Evolutionary conservation across 2,329 filamentous ascomycete genomes (phyloP), one percentile per base, ranked within the genome.

Genomic region (Cadophora sp.): DNA sequence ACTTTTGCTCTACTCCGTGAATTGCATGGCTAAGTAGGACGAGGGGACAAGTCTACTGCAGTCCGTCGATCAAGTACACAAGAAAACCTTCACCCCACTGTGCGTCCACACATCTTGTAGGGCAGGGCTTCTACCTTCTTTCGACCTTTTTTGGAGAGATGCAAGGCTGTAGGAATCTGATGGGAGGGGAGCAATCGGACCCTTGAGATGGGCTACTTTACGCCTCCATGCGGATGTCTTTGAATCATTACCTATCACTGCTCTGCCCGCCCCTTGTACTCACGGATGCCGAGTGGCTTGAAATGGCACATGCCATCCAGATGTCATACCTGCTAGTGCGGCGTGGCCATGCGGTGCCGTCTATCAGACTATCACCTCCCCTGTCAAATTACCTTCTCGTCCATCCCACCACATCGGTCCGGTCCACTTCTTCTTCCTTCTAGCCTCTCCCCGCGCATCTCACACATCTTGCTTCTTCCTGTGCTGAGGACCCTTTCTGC

Each of bases 291-390:
- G 62, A 68, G 67, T 70, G 67, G 71, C 67, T 71, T 58, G 69
- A 69, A 69, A 66, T 70, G 64, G 68, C 73, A 73, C 69, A 72
- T 72, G 72, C 69, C 70, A 70, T 68, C 62, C 64, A 69, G 63
- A 71, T 71, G 68, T 67, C 64, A 69, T 70, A 31, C 56, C 34
- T 59, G 31, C 64, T 69, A 63, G 61, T 55, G 61, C 64, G 48
- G 58, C 22, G 26, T 53, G 26, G 68, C 70, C 70, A 71, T 71
- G 70, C 62, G 48, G 61, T 71, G 68, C 62, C 27, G 51, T 59
- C 58, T 64, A 56, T 68, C 62, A 55, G 34, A 43, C 31, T 43
- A 59, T 37, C 31, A 59, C 56, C 40, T 51, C 40, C 63, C 63
- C 63, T 55, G 63, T 67, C 65, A 62, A 31, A 24, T 26, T 40